Conservation (phyloP, 1,284 basidiomycete genomes). For the Ceratobasidium sp. region DNA sequence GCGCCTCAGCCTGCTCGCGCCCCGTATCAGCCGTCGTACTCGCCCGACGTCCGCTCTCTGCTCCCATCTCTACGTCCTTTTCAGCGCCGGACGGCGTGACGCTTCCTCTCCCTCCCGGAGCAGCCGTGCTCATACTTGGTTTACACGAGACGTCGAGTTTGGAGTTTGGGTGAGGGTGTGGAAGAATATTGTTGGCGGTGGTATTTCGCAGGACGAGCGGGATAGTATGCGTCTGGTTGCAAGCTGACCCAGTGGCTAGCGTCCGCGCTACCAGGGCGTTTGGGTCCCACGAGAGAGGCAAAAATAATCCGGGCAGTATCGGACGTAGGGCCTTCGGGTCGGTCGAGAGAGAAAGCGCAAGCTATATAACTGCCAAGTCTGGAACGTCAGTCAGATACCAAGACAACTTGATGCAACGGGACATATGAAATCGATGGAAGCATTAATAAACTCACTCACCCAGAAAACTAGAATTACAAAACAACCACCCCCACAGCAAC, state of each 20-base stretch:
- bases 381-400: background rate
- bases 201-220: background rate
- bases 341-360: background rate
- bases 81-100: background rate
- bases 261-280: background rate
- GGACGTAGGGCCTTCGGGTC: background rate
- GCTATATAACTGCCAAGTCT: background rate
- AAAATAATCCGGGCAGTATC: background rate
- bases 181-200: slow-evolving; percentile 12
- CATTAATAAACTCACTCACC: background rate
- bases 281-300: background rate
- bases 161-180: slow-evolving; percentile 15
- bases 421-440: background rate
- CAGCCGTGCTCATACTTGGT: slow-evolving; percentile 9
- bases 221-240: background rate
- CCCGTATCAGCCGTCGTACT: slow-evolving; percentile 31
- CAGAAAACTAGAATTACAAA: background rate
- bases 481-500: background rate
- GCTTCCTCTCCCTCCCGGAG: background rate
- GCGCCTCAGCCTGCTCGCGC: slow-evolving; percentile 9
- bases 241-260: background rate
- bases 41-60: slow-evolving; percentile 2
- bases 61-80: background rate
- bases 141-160: slow-evolving; percentile 29
- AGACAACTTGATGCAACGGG: background rate